Base-by-base conservation (phyloP, 257 asterid species). In the Perilla frutescens region DNA sequence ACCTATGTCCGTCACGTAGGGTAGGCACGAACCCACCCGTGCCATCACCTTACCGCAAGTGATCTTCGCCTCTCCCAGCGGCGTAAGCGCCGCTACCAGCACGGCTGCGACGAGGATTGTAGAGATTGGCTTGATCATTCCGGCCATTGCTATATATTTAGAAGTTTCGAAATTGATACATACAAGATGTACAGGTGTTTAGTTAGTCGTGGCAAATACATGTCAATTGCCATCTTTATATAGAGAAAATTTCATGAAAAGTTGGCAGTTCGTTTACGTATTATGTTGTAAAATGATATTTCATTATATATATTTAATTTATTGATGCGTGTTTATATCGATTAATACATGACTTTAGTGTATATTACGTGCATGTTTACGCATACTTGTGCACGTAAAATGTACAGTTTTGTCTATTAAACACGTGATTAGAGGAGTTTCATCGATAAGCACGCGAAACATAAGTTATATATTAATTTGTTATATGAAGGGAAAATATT, bases 1-100 rank as follows among this genome's bases (percentile, higher is more conserved):
- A 11, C 81, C 82, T 5, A 11, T 54, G 69, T 8, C n/a, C 26
- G 71, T 76, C 62, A 84, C 80, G 64, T 86, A 86, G 3, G 58
- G 20, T 3, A 84, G 34, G 77, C 91, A 86, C 0, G 80, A 49
- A 0, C 12, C 2, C 72, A 86, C 7, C 11, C 14, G 37, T 0
- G 7, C 0, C 5, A 70, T 8, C 29, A 84, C 89, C 3, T 13
- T 12, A 20, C 65, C 68, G 49, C 91, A 86, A 3, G 58, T 1
- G 5, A 86, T 0, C 9, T 76, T 83, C 3, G 82, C 81, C n/a
- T 74, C 82, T 0, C 67, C 62, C 0, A 68, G 69, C n/a, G 81
- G 53, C 2, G 29, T 80, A 6, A 75, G 13, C 11, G 75, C 58
- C 50, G 53, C 74, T 71, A 76, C 14, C 66, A 81, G 5, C 56